Base-by-base conservation (phyloP, 768 basidiomycete species). In the Termitomyces sp. region DNA sequence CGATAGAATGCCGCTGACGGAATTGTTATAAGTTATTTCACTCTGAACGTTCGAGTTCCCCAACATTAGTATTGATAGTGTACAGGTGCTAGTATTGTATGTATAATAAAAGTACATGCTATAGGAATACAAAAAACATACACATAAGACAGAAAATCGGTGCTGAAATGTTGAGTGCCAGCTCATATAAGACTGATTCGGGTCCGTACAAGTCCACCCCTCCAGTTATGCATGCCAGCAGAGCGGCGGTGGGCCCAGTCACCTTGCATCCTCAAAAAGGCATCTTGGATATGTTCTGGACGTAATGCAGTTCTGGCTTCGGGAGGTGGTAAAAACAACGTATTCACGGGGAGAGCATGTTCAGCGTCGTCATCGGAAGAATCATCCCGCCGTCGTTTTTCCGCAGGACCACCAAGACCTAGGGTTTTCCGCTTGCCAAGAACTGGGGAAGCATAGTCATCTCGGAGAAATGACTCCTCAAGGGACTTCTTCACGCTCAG, bases 211-310 rank as follows among this genome's bases (percentile, higher is more conserved):
- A 95, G 76, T 0, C 94, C 94, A 5, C 92, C 92, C 52, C 92
- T 80, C 88, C 91, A 96, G 69, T 95, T 93, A 60, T 85, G 79
- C 85, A 95, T 90, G 0, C 93, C 93, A 2, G 91, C 91, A 24
- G 87, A 88, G 50, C 93, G 85, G 40, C 80, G 79, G 65, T 92
- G 89, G 2, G 86, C 79, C 85, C 91, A 91, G 60, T 94, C 88
- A 5, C 86, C 80, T 70, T 95, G 93, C 88, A 96, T 95, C 59
- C 92, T 77, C 2, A 91, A 77, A 68, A 95, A 96, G 0, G 94
- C 95, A 69, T 95, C 93, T 63, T 93, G 88, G 10, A 96, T 93
- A 66, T 96, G 94, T 57, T 92, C 87, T 0, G 93, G 89, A 26
- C 83, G 77, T 46, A 96, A 72, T 0, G 92, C 84, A 4, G 86